A percentile compares a stretch with the other conserved stretches of the same genome.
Evolutionary conservation across 208 protist species (phyloP).

Genomic region (Trypanosoma scelopori): DNA sequence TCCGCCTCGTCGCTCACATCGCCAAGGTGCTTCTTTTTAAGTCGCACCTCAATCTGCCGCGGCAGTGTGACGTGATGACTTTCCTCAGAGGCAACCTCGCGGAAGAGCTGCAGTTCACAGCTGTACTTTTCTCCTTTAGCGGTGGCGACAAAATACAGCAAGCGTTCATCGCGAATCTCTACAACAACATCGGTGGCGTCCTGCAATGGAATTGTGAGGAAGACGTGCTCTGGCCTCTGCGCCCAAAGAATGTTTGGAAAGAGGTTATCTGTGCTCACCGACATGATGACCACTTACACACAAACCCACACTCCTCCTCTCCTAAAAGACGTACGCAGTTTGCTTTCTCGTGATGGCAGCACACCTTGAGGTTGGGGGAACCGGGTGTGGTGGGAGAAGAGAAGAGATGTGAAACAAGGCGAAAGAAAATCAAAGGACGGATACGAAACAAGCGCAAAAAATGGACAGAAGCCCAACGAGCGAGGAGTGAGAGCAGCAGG

Average conservation of each 20-base stretch:
- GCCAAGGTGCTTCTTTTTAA: slow-evolving; percentile 55
- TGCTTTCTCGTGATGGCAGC: too few species aligned
- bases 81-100: slow-evolving; percentile 64
- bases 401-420: too few species aligned
- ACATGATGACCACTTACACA: slow-evolving; percentile 5
- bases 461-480: too few species aligned
- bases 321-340: too few species aligned
- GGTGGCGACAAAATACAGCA: slow-evolving; percentile 32
- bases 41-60: slow-evolving; percentile 74
- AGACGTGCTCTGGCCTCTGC: slow-evolving; percentile 72
- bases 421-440: too few species aligned
- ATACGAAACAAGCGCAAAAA: too few species aligned
- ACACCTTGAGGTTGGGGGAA: too few species aligned
- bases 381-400: too few species aligned
- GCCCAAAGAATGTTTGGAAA: slow-evolving; percentile 83
- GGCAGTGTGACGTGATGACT: slow-evolving; percentile 69
- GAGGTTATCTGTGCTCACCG: slow-evolving; percentile 24
- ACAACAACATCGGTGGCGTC: slow-evolving; percentile 71
- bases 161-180: slow-evolving; percentile 52
- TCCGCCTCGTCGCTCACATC: slow-evolving; percentile 36
- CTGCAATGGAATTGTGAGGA: slow-evolving; percentile 77
- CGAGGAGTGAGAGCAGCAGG: too few species aligned
- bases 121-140: slow-evolving; percentile 36
- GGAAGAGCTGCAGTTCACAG: slow-evolving; percentile 57
- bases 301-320: background rate